Base-by-base conservation (phyloP, 2,329 filamentous ascomycete species). In the Nectriaceae sp. region DNA sequence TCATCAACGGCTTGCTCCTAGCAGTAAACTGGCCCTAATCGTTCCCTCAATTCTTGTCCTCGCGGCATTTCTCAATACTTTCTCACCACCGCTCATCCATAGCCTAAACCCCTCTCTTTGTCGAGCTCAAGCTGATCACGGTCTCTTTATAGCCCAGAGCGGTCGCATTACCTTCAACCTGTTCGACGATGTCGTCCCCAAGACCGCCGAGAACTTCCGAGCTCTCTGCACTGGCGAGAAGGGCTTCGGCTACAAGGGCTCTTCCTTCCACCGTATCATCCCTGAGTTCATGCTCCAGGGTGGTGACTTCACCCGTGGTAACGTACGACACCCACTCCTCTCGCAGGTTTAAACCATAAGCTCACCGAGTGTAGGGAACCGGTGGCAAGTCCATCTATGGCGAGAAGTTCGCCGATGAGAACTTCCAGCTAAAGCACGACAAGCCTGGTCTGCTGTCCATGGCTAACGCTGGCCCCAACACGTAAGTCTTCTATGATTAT, bases 391-490 rank as follows among this genome's bases (percentile, higher is more conserved):
- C 89, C 72, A 96, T 96, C 83, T 96, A 95, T 75, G 90, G 90
- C 65, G 89, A 95, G 76, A 94, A 93, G 82, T 96, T 96, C 70
- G 76, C 85, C 65, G 90, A 96, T 70, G 90, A 96, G 87, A 96
- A 95, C 87, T 95, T 96, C 81, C 68, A 74, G 55, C 69, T 79
- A 61, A 85, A 83, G 78, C 91, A 96, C 84, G 74, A 72, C 72
- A 76, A 78, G 64, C 86, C 87, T 55, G 89, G 87, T 78, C 81
- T 92, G 63, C 82, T 96, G 61, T 96, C 91, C 75, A 96, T 96
- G 91, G 91, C 91, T 72, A 96, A 96, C 76, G 89, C 91, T 64
- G 91, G 91, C 63, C 88, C 88, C 69, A 96, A 97, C 87, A 97
- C 93, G 83, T 86, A 78, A 73, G 81, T 11, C 4, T 13, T 6